Evolutionary conservation across 768 basidiomycete species (phyloP), one percentile per base, ranked within the genome.

Genomic region (Leucogyrophana mollusca): DNA sequence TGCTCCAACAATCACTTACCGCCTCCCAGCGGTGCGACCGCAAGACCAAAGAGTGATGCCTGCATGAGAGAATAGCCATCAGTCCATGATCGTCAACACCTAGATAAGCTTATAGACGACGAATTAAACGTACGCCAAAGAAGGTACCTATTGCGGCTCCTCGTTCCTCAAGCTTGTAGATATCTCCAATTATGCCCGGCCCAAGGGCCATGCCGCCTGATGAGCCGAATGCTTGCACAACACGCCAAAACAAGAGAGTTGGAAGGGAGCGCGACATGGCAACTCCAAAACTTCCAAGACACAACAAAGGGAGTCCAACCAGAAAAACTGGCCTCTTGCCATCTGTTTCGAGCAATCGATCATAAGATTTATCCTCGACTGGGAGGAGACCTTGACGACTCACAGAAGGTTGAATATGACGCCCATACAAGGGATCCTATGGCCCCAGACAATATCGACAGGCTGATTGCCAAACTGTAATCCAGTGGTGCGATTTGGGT

Each of bases 251-350:
- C 53, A 90, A 70, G 4, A 91, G 65, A 13, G 67, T 56, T 1
- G 65, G 64, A 7, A 82, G 61, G 27, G 56, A 70, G 0, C 55
- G 54, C 0, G 83, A 72, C 0, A 66, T 47, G 0, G 80, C 78
- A 0, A 86, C 82, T 0, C 82, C 85, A 1, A 85, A 55, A 7
- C 84, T 83, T 0, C 77, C 83, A 0, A 83, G 43, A 24, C 76
- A 69, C 32, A 82, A 70, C 23, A 87, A 64, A 0, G 87, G 86
- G 10, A 87, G 66, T 4, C 76, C 76, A 23, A 62, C 62, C 4
- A 89, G 67, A 52, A 85, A 89, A 9, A 86, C 67, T 0, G 71
- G 68, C 16, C 80, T 67, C 2, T 87, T 73, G 3, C 90, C 88
- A 67, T 89, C 85, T 87, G 34, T 46, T 18, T 20, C 23, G 36